Base-by-base conservation (phyloP, 495 filamentous ascomycete species). In the Cenococcum geophilum region DNA sequence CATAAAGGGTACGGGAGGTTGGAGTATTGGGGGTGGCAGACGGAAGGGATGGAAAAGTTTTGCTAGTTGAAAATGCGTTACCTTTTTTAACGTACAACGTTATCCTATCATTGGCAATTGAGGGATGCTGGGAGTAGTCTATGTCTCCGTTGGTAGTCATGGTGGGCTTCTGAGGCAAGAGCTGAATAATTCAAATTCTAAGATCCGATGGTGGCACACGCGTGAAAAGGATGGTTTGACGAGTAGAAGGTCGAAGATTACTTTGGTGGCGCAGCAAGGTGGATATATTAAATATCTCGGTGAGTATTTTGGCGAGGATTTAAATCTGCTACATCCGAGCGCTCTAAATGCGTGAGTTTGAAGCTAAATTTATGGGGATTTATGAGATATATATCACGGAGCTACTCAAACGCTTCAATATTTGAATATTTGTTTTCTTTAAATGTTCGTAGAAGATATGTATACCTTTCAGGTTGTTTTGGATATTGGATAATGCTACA, bases 21-120 rank as follows among this genome's bases (percentile, higher is more conserved):
- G 5, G 25, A 16, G 9, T 11, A 1, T 0, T 18, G 8, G 25
- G 48, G 20, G 49, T 52, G 21, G 21, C 5, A n/a, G 9, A 20
- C 20, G 22, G 25, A 52, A 52, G 49, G 20, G 5, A n/a, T 52
- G 22, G 14, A 14, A 25, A 25, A 12, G 21, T 25, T 1, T 0
- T 8, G 18, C 0, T 9, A 16, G 5, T 9, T 52, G 49, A 8
- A 10, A 20, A 22, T 23, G 22, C 5, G 8, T 22, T 27, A 52
- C 49, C 49, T 52, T 23, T 52, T 27, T 52, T 52, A 8, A 52
- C 49, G 25, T 52, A 52, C 18, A 52, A 20, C 49, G 49, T 52
- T 23, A 52, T 52, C 49, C 25, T 27, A 10, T 52, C 49, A 18
- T 49, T 27, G 21, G 49, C 23, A 16, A 27, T 27, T 52, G 5